Base-by-base conservation (phyloP, 2,329 filamentous ascomycete species). In the Diaporthe ilicicola region DNA sequence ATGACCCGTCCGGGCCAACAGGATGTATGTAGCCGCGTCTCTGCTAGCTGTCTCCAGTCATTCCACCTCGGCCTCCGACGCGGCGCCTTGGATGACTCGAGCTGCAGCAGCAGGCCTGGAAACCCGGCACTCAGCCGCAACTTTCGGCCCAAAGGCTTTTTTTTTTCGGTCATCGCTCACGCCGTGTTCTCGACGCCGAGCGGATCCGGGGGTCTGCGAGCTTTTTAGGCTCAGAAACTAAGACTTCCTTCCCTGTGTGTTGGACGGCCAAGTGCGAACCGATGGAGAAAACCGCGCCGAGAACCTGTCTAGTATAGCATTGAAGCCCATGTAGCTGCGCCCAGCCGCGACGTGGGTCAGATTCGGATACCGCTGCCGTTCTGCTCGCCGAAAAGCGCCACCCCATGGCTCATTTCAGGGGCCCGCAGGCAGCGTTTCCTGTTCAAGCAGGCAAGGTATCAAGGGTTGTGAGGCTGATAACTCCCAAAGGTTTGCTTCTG, bases 91-190 rank as follows among this genome's bases (percentile, higher is more conserved):
- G 42, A 62, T 62, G 59, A 62, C 59, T 62, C 59, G 59, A 48
- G 59, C 59, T 62, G 42, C 42, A 48, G 42, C 59, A 62, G 59
- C 59, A 62, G 27, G 29, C 59, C 59, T 62, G 39, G 56, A 27
- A 48, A 32, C 56, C 42, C 56, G 56, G 56, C 56, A 12, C 56
- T 62, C 39, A 62, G 56, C 56, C 56, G 56, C 56, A 62, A 46
- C n/a, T 48, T 27, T 62, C 59, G 59, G 59, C 59, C 59, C n/a
- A 62, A 62, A 48, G 59, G 42, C 42, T 62, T 44, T 48, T 48
- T 48, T 48, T 34, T 34, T 50, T 37, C 56, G 56, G 59, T 1
- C 42, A 62, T 62, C 59, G 59, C 59, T 5, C 12, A 37, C 59
- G 39, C 56, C 56, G 56, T 59, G 24, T 44, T n/a, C 22, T 59